Conservation (phyloP, 2,329 filamentous ascomycete species). For the Cladosporium phlei region DNA sequence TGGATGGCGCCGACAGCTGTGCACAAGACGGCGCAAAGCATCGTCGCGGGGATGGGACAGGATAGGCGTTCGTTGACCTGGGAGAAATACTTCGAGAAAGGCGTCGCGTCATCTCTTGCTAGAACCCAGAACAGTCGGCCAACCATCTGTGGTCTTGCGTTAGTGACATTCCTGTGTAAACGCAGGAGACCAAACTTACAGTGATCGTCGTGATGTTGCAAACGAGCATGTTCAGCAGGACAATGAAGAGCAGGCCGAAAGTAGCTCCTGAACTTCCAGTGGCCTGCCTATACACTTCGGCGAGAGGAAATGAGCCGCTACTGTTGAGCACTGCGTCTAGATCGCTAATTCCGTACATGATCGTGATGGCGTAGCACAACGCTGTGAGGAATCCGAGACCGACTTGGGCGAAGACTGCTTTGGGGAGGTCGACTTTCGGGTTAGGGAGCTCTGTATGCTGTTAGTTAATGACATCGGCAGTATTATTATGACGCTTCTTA, state of each 20-base stretch:
- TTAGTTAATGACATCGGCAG: neutral
- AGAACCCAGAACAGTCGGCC: slow-evolving; percentile 46
- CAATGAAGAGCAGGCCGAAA: slow-evolving; percentile 54
- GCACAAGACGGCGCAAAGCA: slow-evolving; percentile 50
- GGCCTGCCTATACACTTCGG: slow-evolving; percentile 46
- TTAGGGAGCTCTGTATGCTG: slow-evolving; percentile 29
- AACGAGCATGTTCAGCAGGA: slow-evolving; percentile 49
- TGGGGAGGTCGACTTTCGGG: slow-evolving; percentile 42
- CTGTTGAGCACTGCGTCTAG: slow-evolving; percentile 37
- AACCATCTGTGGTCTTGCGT: slow-evolving; percentile 47
- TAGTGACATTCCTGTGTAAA: too few species aligned
- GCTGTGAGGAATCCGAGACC: slow-evolving; percentile 43
- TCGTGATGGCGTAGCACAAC: slow-evolving; percentile 46
- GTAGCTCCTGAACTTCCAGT: slow-evolving; percentile 48
- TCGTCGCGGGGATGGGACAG: slow-evolving; percentile 55
- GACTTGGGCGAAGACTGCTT: slow-evolving; percentile 48
- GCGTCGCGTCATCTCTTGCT: slow-evolving; percentile 58
- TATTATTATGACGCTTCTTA: neutral
- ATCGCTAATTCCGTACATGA: slow-evolving; percentile 49
- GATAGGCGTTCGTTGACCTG: slow-evolving; percentile 51
- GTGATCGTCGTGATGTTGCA: slow-evolving; percentile 27
- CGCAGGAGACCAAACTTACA: neutral
- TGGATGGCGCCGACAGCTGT: slow-evolving; percentile 39
- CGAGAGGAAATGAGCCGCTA: slow-evolving; percentile 42
- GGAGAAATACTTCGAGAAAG: slow-evolving; percentile 51